Conservation (phyloP, 371 early-diverging fungal species). For the Phascolomyces articulosus region DNA sequence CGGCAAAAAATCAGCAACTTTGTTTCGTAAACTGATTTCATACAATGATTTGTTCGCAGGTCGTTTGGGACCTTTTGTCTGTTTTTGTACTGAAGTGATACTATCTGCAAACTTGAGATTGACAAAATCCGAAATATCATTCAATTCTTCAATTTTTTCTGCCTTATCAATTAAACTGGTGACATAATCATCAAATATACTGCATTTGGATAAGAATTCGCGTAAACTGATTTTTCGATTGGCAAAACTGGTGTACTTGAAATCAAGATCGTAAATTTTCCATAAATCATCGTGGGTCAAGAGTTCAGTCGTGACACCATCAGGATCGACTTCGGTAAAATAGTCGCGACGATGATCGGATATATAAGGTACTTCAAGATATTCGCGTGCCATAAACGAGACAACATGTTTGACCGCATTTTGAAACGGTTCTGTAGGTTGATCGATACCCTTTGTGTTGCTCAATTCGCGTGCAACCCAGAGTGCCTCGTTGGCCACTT, state of each 20-base stretch:
- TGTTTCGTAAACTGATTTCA: conserved; percentile 40
- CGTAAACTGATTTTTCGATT: conserved; percentile 54
- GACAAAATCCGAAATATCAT: conserved; percentile 79
- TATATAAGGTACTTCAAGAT: conserved; percentile 93
- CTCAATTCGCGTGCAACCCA: conserved; percentile 60
- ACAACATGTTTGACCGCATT: conserved; percentile 57
- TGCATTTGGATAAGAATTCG: conserved; percentile 47
- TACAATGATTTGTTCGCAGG: conserved; percentile 41
- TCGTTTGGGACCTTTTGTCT: conserved; percentile 45
- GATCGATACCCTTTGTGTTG: conserved; percentile 22
- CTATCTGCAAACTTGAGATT: conserved; percentile 66
- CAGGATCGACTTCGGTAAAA: conserved; percentile 56
- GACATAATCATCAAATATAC: conserved; percentile 55
- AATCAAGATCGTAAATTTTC: conserved; percentile 87
- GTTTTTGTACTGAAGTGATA: conserved; percentile 58
- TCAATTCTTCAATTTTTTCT: conserved; percentile 70
- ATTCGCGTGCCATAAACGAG: conserved; percentile 72
- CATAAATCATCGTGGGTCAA: conserved; percentile 80
- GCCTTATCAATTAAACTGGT: conserved; percentile 50
- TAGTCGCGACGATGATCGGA: conserved; percentile 86
- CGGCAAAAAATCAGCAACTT: conserved; percentile 63
- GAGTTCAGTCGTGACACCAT: conserved; percentile 49
- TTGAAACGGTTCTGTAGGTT: conserved; percentile 30
- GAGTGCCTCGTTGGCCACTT: conserved; percentile 63
- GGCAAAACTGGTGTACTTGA: conserved; percentile 74